Conservation (phyloP, 495 filamentous ascomycete genomes). For the Sordaria brevicollis region DNA sequence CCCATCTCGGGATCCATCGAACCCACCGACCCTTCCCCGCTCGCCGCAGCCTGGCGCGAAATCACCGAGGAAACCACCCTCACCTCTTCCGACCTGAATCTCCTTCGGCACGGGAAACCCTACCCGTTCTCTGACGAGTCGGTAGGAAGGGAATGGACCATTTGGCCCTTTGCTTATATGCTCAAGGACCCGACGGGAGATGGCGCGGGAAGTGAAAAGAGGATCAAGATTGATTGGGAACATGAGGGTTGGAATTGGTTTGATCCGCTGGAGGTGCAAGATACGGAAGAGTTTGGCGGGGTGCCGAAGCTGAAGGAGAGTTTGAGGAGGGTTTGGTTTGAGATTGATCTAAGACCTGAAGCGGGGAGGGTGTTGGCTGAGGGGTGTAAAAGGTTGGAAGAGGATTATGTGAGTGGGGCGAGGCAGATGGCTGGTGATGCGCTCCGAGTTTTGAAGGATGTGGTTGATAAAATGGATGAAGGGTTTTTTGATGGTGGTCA, state of each 20-base stretch:
- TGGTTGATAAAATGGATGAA: constrained; percentile 17
- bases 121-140: constrained; percentile 45
- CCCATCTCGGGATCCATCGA: constrained; percentile 54
- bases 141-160: constrained; percentile 48
- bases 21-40: constrained; percentile 34
- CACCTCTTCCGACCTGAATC: constrained; percentile 29
- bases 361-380: constrained; percentile 33
- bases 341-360: constrained; percentile 28
- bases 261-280: constrained; percentile 32
- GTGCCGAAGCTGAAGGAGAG: constrained; percentile 49
- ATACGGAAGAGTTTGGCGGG: constrained; percentile 30
- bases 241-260: constrained; percentile 49
- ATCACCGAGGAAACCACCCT: constrained; percentile 53
- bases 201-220: constrained; percentile 25
- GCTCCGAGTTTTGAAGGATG: constrained; percentile 34
- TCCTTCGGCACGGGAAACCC: constrained; percentile 47
- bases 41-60: constrained; percentile 51
- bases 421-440: constrained; percentile 44
- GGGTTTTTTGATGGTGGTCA: neutral
- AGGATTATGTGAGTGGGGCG: constrained; percentile 48
- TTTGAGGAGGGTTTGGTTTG: constrained; percentile 47
- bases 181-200: constrained; percentile 28
- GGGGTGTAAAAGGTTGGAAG: constrained; percentile 35
- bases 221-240: constrained; percentile 53
- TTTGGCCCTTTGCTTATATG: constrained; percentile 52